A percentile compares a stretch with the other conserved stretches of the same genome.
Conservation (phyloP, 2,329 filamentous ascomycete genomes). For the Stylonectria norvegica region DNA sequence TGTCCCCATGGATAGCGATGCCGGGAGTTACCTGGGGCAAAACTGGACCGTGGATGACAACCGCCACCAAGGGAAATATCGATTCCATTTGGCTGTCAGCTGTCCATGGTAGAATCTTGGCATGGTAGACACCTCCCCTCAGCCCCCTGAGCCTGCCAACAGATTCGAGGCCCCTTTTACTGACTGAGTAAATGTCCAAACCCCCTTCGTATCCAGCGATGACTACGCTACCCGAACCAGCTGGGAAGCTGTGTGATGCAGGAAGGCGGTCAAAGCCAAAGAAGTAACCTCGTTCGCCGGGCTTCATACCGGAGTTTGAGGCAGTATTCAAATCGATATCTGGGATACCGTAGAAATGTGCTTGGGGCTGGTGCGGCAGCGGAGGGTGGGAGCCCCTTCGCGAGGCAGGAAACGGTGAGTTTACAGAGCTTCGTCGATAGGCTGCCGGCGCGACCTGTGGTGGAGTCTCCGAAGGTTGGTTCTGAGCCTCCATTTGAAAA, state of each 20-base stretch:
- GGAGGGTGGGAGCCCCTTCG: constrained; percentile 55
- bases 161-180: constrained; percentile 67
- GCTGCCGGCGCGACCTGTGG: constrained; percentile 34
- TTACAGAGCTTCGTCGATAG: constrained; percentile 46
- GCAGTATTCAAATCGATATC: constrained; percentile 70
- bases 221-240: constrained; percentile 60
- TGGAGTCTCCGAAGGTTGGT: constrained; percentile 40
- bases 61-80: constrained; percentile 69
- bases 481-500: constrained; percentile 50
- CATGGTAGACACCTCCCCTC: constrained; percentile 73
- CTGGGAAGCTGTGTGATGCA: constrained; percentile 34
- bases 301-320: constrained; percentile 52
- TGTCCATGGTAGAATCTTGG: constrained; percentile 76
- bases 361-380: constrained; percentile 69
- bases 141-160: constrained; percentile 72
- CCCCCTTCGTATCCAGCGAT: constrained; percentile 78
- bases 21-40: constrained; percentile 42
- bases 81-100: constrained; percentile 50
- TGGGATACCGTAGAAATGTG: constrained; percentile 73
- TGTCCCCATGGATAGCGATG: constrained; percentile 35
- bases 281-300: constrained; percentile 69
- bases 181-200: constrained; percentile 70
- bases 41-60: constrained; percentile 76
- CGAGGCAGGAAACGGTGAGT: constrained; percentile 46
- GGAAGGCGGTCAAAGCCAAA: constrained; percentile 76